Percentiles rank a stretch among this genome's conserved stretches.
Conservation (phyloP, 495 filamentous ascomycete genomes). For the Rusavskia elegans region DNA sequence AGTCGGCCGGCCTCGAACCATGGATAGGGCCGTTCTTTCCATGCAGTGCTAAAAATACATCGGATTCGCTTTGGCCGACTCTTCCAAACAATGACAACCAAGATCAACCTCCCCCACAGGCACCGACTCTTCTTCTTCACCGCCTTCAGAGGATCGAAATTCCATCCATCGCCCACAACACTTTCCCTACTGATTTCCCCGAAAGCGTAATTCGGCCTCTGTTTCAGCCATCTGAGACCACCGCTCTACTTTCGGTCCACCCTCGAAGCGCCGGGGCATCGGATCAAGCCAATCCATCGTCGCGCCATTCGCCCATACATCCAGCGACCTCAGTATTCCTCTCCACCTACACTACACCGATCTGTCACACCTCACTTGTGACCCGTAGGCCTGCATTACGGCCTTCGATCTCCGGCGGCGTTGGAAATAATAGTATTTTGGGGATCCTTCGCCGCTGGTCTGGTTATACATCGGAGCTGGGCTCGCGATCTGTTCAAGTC, state of each 20-base stretch:
- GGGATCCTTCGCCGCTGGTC: too few relatives aligned
- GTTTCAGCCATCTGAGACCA: not conserved
- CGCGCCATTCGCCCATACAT: not conserved
- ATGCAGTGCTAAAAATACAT: not conserved
- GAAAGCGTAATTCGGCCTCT: not conserved
- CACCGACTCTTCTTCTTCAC: too few relatives aligned
- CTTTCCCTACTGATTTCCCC: not conserved
- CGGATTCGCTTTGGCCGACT: not conserved
- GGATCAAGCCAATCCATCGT: not conserved
- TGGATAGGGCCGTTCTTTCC: too few relatives aligned
- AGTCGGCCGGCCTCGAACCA: too few relatives aligned
- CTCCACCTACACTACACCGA: not conserved
- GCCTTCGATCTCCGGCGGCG: not conserved
- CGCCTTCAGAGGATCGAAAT: not conserved
- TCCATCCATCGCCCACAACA: not conserved
- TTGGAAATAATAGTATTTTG: not conserved
- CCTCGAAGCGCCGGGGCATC: not conserved
- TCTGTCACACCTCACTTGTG: not conserved
- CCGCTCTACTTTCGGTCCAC: not conserved
- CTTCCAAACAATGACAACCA: not conserved
- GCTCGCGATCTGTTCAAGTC: too few relatives aligned
- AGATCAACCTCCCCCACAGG: not conserved
- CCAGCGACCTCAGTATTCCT: not conserved
- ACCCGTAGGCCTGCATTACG: not conserved
- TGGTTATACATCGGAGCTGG: too few relatives aligned